Evolutionary conservation across 768 basidiomycete species (phyloP).

Genomic region (Porpolomopsis calyptriformis): DNA sequence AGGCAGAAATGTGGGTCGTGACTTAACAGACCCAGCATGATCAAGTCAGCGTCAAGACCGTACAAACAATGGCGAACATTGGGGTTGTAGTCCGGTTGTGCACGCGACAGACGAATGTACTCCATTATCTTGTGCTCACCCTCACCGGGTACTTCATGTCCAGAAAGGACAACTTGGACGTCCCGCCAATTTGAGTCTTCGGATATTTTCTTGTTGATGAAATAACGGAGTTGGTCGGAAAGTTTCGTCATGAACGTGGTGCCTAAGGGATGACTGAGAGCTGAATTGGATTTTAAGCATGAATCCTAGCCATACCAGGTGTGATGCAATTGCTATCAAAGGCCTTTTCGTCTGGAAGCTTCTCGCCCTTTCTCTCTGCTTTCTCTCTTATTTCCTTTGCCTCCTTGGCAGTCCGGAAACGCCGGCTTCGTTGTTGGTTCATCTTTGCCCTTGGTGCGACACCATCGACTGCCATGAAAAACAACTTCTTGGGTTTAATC

Average conservation of each 20-base stretch:
- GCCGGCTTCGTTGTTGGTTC: conserved; percentile 93
- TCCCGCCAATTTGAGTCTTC: conserved; percentile 95
- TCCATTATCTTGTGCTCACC: conserved; percentile 99
- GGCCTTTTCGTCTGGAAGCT: conserved; percentile 84
- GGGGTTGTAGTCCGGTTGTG: conserved; percentile 92
- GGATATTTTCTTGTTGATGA: conserved; percentile 94
- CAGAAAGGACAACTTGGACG: conserved; percentile 86
- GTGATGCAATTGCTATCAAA: conserved; percentile 99
- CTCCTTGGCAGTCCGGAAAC: conserved; percentile 92
- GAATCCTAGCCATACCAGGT: conserved; percentile 51
- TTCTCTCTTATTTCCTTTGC: conserved; percentile 78
- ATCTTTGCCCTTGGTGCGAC: conserved; percentile 97
- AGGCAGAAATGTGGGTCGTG: conserved; percentile 99
- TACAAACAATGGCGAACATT: conserved; percentile 97
- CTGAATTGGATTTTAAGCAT: neutral
- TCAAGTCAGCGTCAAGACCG: conserved; percentile 94
- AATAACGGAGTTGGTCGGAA: conserved; percentile 90
- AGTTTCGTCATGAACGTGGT: conserved; percentile 92
- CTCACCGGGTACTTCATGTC: conserved; percentile 97
- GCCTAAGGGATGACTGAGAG: conserved; percentile 33
- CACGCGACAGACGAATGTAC: conserved; percentile 89
- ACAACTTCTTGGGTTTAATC: conserved; percentile 95
- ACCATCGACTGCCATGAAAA: conserved; percentile 98
- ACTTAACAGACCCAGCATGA: conserved; percentile 94
- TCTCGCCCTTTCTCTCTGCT: conserved; percentile 82